A percentile compares a stretch with the other conserved stretches of the same genome.
These are phyloP conservation scores for Yarrowia osloensis DNA, from an alignment of 805 yeast genomes.

Conservation along the genomic window DNA sequence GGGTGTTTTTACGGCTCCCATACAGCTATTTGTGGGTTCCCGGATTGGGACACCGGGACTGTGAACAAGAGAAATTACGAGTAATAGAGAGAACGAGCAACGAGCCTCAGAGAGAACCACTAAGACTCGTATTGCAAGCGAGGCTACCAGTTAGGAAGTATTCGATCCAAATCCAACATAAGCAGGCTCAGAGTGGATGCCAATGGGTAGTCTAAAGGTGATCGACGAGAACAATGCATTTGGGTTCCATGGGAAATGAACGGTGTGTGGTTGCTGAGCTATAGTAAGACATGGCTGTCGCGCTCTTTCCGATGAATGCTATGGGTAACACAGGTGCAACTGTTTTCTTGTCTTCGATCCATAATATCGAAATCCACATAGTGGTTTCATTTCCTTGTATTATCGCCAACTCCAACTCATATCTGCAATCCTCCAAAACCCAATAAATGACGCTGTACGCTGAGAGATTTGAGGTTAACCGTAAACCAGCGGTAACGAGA, in stretches of 20 bases:
- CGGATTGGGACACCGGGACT: not conserved
- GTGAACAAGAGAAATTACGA: not conserved
- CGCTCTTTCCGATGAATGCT: too few relatives aligned
- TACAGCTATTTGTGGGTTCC: not conserved
- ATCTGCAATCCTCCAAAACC: too few relatives aligned
- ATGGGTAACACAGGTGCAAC: too few relatives aligned
- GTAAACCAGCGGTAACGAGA: not conserved
- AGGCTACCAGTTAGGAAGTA: not conserved
- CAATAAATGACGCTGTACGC: slow-evolving; percentile 12
- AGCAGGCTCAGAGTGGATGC: not conserved
- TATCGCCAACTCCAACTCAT: not conserved
- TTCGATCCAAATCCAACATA: not conserved
- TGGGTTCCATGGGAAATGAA: not conserved
- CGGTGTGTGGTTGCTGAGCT: too few relatives aligned
- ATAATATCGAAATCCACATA: too few relatives aligned
- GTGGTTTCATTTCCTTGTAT: too few relatives aligned
- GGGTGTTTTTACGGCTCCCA: not conserved
- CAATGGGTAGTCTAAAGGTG: not conserved
- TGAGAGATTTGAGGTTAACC: slow-evolving; percentile 8
- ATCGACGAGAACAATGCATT: not conserved
- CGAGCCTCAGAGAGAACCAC: not conserved
- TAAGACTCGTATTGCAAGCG: not conserved
- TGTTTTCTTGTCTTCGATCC: too few relatives aligned
- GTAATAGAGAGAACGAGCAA: not conserved
- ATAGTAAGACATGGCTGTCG: too few relatives aligned